Evolutionary conservation across 1,284 basidiomycete species (phyloP), one percentile per base, ranked within the genome.

Genomic region (Cryptococcus sp.): DNA sequence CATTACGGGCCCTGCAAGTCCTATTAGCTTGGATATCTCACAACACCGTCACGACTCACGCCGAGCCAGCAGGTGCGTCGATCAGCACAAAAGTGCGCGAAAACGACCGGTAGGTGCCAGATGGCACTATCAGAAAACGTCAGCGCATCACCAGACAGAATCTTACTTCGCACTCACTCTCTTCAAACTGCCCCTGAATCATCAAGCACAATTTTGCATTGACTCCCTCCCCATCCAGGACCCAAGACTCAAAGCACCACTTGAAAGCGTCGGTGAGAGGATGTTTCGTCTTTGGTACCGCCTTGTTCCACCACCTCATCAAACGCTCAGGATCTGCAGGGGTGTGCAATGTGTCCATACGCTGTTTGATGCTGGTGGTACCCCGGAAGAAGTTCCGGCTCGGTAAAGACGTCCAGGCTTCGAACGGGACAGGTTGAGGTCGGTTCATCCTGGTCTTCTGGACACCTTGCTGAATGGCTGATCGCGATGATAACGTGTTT

Each of bases 231-330:
- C 68, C 86, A 54, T 81, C 83, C 46, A 89, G 83, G 5, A 87
- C 87, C 84, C 91, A 95, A 0, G 89, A 86, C 73, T 99, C 95
- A 39, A 97, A 84, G 62, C 87, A 87, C 76, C 97, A 98, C 74
- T 90, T 93, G 67, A 87, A 86, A 0, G 88, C 81, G 5, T 81
- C 80, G 77, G 61, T 85, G 82, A 75, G 81, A 70, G 73, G 96
- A 73, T 98, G 95, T 64, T 82, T 85, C 4, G 93, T 96, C 54
- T 78, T 79, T 0, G 94, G 94, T 49, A 98, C 80, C 37, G 80
- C 80, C 38, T 79, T 76, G 55, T 89, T 81, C 17, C 70, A 71
- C 69, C 71, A 76, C 25, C 52, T 52, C 10, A 59, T 22, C 25
- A 77, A 47, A 45, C 67, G 62, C 19, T 57, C 86, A 6, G 83